Percentiles rank a stretch among this genome's conserved stretches.
These are phyloP conservation scores for Suhomyces yuchorum DNA, from an alignment of 1,139 yeast genomes.

Conservation along the genomic window DNA sequence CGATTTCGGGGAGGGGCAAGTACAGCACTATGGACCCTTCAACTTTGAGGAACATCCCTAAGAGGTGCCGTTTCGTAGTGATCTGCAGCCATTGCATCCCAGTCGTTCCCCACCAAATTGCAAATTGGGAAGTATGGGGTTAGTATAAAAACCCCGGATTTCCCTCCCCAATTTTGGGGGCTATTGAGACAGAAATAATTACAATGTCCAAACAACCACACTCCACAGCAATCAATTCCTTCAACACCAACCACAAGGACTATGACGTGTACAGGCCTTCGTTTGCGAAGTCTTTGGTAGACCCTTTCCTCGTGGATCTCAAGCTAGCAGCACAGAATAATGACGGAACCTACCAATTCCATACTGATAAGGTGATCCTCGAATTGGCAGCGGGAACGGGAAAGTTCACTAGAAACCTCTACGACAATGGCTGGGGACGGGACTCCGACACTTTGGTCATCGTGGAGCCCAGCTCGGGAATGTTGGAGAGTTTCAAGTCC, in stretches of 20 bases:
- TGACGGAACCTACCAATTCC: constrained; percentile 15
- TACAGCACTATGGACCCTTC: too few species aligned
- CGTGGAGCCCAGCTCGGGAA: constrained; percentile 64
- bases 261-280: constrained; percentile 63
- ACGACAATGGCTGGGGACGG: constrained; percentile 40
- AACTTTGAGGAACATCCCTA: too few species aligned
- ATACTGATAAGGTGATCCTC: constrained; percentile 36
- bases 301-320: constrained; percentile 44
- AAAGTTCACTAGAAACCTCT: constrained; percentile 56
- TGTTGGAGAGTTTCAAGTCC: constrained; percentile 49
- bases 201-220: constrained; percentile 26
- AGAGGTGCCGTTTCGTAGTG: too few species aligned
- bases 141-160: not conserved
- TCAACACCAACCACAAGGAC: constrained; percentile 53
- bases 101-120: not conserved
- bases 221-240: constrained; percentile 45
- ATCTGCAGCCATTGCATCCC: not conserved
- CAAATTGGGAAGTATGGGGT: not conserved
- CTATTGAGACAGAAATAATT: not conserved
- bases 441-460: constrained; percentile 36
- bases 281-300: constrained; percentile 50
- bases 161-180: not conserved
- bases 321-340: constrained; percentile 25
- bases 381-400: constrained; percentile 72
- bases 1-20: too few species aligned